Evolutionary conservation across 306 rosid genomes (phyloP), one percentile per base, ranked within the genome.

Genomic region (Oemleria cerasiformis): DNA sequence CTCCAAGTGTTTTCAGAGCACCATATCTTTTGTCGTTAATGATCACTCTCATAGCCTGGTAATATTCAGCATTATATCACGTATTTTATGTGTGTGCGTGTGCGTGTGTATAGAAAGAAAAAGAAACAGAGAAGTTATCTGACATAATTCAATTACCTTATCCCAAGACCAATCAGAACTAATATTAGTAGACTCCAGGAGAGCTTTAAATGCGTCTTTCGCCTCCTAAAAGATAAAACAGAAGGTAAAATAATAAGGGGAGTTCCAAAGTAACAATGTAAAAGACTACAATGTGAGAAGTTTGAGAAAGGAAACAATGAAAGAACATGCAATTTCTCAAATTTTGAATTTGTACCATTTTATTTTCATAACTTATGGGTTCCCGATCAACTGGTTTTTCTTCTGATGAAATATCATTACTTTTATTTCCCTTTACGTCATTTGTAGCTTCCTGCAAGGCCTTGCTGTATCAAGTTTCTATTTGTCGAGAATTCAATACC

Each of bases 81-180:
- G 42, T 19, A 82, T 13, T 50, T 25, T 19, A n/a, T n/a, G n/a
- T n/a, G n/a, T n/a, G n/a, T n/a, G n/a, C n/a, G n/a, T n/a, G n/a
- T n/a, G n/a, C n/a, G n/a, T n/a, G n/a, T n/a, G n/a, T n/a, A n/a
- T n/a, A n/a, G n/a, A n/a, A n/a, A 75, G 8, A 39, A 20, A 44
- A 39, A 49, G 65, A 49, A 17, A 40, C 34, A 30, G 51, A 75
- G 50, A 34, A 49, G 11, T 8, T 14, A 42, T 20, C 40, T 13
- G 19, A 38, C 9, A 57, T 42, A 72, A 80, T 60, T 25, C 65
- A 78, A 77, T 61, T 92, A 92, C 98, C 96, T 96, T 91, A 78
- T 92, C 98, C 98, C 98, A 92, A 62, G 88, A 90, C 97, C 97
- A 92, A 77, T 90, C 98, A 75, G 96, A 88, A 60, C 97, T 93